Base-by-base conservation (phyloP, 345 rosid genomes). In the Citrus sp. region DNA sequence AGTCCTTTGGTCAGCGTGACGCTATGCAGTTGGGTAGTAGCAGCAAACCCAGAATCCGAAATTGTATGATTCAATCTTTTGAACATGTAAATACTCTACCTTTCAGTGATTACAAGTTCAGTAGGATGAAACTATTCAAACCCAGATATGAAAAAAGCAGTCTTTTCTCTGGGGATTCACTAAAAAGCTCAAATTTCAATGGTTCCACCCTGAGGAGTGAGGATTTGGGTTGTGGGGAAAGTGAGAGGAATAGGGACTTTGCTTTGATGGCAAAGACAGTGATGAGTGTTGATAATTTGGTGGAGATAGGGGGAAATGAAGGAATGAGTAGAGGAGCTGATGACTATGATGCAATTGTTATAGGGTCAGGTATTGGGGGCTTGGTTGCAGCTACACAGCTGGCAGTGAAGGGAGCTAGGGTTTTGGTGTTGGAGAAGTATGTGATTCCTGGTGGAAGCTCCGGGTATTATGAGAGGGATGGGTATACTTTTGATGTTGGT, bases 391-490 rank as follows among this genome's bases (percentile, higher is more conserved):
- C 93, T 18, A 92, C 98, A 6, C 97, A 96, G 86, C 72, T 96
- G 70, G 92, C 97, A 1, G 93, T 93, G 64, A 96, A 93, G 82
- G 95, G 97, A 79, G 98, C 97, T 62, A 88, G 76, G 88, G 95
- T 96, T 82, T 79, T 96, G 80, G 95, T 90, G 51, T 77, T 92
- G 71, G 97, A 93, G 91, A 93, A 93, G 87, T 96, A 96, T 84
- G 89, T 91, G 86, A 96, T 96, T 85, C 98, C 98, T 65, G 97
- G 98, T 38, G 97, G 98, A n/a, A 96, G 99, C 80, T 96, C 97
- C 75, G 97, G 99, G 30, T 89, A 83, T 83, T 96, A 91, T 49
- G 82, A 90, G 82, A 89, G 93, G 82, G 97, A 92, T 86, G 98
- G 97, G 3, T 92, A 84, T 72, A 96, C 94, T 63, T 96, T 96